Percentiles rank a stretch among this genome's conserved stretches.
Conservation (phyloP, 306 rosid species). For the Leucaena leucocephala region DNA sequence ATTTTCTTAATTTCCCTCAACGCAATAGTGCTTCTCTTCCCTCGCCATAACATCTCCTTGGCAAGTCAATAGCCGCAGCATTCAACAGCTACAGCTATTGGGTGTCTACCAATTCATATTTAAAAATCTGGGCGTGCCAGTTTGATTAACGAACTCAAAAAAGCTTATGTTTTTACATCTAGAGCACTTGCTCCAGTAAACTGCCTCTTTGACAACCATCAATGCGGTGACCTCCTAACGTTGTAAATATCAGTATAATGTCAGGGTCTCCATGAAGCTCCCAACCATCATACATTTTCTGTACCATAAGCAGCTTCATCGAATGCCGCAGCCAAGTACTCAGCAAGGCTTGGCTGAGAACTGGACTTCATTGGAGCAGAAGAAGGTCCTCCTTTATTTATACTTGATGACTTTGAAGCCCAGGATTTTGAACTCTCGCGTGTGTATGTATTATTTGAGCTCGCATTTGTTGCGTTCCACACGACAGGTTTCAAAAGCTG, state of each 20-base stretch:
- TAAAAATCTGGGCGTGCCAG: constrained; percentile 18
- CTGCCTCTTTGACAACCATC: constrained; percentile 19
- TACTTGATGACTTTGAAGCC: constrained; percentile 40
- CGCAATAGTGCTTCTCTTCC: neutral
- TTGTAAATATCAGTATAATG: neutral
- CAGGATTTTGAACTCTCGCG: constrained; percentile 42
- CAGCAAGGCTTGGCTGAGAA: constrained; percentile 85
- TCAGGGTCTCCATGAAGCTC: constrained; percentile 15
- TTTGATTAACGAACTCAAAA: constrained; percentile 12
- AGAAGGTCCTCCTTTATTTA: constrained; percentile 44
- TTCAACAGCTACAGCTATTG: constrained; percentile 13
- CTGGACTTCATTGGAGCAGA: constrained; percentile 45
- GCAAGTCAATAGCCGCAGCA: neutral
- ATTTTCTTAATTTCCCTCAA: neutral
- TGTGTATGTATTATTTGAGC: constrained; percentile 8
- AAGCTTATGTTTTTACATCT: constrained; percentile 5
- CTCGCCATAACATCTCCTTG: neutral
- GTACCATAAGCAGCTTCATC: constrained; percentile 52
- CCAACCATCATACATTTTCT: constrained; percentile 44
- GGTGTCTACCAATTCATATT: neutral
- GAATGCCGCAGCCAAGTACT: constrained; percentile 79
- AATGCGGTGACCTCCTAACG: constrained; percentile 2
- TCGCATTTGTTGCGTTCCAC: constrained; percentile 43
- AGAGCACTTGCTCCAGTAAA: neutral
- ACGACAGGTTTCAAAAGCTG: constrained; percentile 55